Evolutionary conservation across 139 green algal species (phyloP).

Genomic region (Chlamydomonas asymmetrica): DNA sequence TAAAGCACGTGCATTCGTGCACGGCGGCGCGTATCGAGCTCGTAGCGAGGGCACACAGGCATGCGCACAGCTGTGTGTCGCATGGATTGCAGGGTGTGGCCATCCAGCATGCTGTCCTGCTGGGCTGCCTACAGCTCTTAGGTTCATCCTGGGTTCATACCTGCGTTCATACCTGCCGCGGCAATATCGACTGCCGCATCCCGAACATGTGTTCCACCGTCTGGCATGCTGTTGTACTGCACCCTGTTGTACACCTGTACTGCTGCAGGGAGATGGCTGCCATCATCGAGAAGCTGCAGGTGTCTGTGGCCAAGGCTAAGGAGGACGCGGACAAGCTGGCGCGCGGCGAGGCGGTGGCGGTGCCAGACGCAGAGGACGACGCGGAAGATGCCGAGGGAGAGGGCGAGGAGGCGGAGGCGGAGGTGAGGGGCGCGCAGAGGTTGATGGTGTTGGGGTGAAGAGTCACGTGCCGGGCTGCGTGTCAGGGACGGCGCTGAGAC

Average conservation of each 20-base stretch:
- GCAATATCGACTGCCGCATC: background rate
- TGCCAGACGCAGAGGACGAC: constrained; percentile 13
- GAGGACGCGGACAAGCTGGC: constrained; percentile 41
- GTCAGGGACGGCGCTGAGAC: no score
- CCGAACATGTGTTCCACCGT: no score
- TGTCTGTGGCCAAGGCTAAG: constrained; percentile 22
- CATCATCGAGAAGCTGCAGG: constrained; percentile 68
- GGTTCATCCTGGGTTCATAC: background rate
- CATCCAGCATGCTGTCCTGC: background rate
- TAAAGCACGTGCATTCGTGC: background rate
- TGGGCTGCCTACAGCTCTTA: background rate
- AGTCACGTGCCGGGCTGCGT: no score
- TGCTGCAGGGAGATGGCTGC: constrained; percentile 54
- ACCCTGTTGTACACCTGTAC: background rate
- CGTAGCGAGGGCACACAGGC: no score
- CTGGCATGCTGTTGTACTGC: background rate
- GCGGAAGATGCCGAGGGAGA: background rate
- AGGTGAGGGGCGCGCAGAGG: background rate
- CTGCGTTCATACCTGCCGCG: background rate
- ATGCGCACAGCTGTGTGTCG: background rate
- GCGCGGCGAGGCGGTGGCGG: constrained; percentile 21
- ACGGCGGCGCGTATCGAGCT: no score
- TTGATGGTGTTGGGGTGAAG: no score
- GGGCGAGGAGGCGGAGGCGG: background rate
- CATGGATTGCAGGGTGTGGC: background rate